A percentile compares a stretch with the other conserved stretches of the same genome.
phyloP scores from a whole-genome alignment of 257 asterid genomes.

The Rauvolfia tetraphylla region DNA sequence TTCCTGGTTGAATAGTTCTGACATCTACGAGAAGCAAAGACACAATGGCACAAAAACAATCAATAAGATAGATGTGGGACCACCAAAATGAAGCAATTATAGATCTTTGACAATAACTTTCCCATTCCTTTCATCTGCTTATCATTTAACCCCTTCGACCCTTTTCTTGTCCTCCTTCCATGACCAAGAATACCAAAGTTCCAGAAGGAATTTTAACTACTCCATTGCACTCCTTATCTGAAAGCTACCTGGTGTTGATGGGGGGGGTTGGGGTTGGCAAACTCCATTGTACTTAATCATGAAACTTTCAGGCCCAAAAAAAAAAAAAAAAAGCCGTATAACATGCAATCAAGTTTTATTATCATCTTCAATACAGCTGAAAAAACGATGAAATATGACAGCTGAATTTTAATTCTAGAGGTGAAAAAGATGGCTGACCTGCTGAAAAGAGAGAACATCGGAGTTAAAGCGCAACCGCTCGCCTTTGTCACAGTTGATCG shows the following conservation, averaged over 20 bases:
- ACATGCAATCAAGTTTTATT: neutral
- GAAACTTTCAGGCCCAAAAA: neutral
- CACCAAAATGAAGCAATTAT: neutral
- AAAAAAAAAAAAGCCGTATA: neutral
- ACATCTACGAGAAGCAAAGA: constrained; percentile 47
- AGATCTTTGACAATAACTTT: neutral
- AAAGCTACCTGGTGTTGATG: neutral
- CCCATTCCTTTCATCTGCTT: neutral
- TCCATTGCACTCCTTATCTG: neutral
- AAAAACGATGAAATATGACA: neutral
- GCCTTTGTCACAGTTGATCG: constrained; percentile 74
- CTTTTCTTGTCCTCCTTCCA: neutral
- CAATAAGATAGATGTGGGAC: neutral
- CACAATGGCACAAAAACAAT: constrained; percentile 1
- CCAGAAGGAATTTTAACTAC: neutral
- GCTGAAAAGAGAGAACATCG: constrained; percentile 66
- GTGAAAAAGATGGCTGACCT: constrained; percentile 33
- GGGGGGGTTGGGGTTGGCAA: neutral
- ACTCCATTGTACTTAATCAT: neutral
- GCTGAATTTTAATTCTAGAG: neutral
- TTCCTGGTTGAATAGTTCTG: constrained; percentile 87
- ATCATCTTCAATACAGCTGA: neutral
- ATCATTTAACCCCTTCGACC: neutral
- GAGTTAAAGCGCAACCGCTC: constrained; percentile 76
- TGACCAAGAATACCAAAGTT: neutral